Base-by-base conservation (phyloP, 805 yeast species). In the Saccharomyces kudriavzevii region DNA sequence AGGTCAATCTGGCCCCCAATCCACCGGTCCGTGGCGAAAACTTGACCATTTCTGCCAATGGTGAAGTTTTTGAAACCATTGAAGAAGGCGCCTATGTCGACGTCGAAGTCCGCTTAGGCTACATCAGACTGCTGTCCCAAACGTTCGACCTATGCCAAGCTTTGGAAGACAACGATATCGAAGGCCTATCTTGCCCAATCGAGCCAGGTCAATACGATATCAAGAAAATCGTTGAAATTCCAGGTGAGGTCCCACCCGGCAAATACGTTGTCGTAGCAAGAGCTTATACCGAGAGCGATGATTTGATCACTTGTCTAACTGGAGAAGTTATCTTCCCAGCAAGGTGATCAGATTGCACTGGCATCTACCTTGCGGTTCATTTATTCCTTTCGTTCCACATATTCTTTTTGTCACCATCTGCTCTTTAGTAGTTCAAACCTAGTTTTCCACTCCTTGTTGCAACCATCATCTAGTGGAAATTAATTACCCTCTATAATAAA, bases 241-340 rank as follows among this genome's bases (percentile, higher is more conserved):
- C 99, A 17, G 75, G 77, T 14, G 94, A 89, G 69, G 96, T 92
- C 30, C 99, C 99, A 55, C 97, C 98, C 24, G 99, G 99, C 45
- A 85, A 80, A 66, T 94, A 94, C 74, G 74, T 81, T 29, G 96
- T 92, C 27, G 74, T 78, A 51, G 98, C 97, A 20, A 82, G 92
- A 65, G 99, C 98, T 2, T 94, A 81, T 74, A 89, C 96, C 45
- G 82, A 75, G 45, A 89, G 87, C 52, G 97, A 89, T 64, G 85
- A 79, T 40, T 79, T 87, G 58, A 82, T 94, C 58, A 82, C 96
- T 25, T 94, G 99, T 70, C 74, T 94, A 61, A 80, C 87, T 24
- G 94, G 89, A 6, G 78, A 82, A 10, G 81, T 87, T 43, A 83
- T 66, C 17, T 73, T 76, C 60, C 66, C 70, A 31, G 66, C 70